Base-by-base conservation (phyloP, 139 green algal species). In the Microglena sp. region DNA sequence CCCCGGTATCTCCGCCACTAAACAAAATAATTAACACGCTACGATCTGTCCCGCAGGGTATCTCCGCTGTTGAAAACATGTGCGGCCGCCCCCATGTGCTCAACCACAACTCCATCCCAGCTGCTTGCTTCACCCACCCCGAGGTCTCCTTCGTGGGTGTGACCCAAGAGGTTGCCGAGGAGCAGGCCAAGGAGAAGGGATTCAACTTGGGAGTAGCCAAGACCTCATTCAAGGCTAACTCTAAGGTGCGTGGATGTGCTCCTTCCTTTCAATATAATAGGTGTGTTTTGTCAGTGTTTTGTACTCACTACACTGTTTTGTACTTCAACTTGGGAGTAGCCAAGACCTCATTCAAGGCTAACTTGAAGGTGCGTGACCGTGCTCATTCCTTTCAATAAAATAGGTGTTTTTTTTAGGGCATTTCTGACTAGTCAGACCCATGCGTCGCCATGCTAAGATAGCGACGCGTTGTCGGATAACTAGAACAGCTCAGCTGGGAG, bases 71-170 rank as follows among this genome's bases (percentile, higher is more conserved):
- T 44, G 94, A 99, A 81, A 95, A 94, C 84, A 97, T 98, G 62
- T 75, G 66, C 65, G 92, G 86, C 40, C 82, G 88, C 15, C 65
- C 81, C 11, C 86, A 96, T 35, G 84, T 93, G 71, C 77, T 99
- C 55, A 95, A 99, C 87, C 94, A 98, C 80, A 33, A 80, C 53
- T 86, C 78, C 18, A 70, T 99, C 5, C 94, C 94, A 3, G 94
- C 94, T 31, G 94, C 94, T 33, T 99, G 94, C 89, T 99, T 99
- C 86, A 99, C 94, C 5, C 94, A 99, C 79, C 94, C 94, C 3
- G 94, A 99, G 77, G 30, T 61, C 40, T 88, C 82, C 32, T 98
- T 99, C 69, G 92, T 95, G 70, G 93, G 93, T 5, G n/a, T 92
- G 60, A 99, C 94, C 2, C 87, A 97, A 86, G 91, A 96, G 54